Percentiles rank a stretch among this genome's conserved stretches.
phyloP scores from a whole-genome alignment of 1,139 yeast genomes.

The Magnusiomyces ingens region DNA sequence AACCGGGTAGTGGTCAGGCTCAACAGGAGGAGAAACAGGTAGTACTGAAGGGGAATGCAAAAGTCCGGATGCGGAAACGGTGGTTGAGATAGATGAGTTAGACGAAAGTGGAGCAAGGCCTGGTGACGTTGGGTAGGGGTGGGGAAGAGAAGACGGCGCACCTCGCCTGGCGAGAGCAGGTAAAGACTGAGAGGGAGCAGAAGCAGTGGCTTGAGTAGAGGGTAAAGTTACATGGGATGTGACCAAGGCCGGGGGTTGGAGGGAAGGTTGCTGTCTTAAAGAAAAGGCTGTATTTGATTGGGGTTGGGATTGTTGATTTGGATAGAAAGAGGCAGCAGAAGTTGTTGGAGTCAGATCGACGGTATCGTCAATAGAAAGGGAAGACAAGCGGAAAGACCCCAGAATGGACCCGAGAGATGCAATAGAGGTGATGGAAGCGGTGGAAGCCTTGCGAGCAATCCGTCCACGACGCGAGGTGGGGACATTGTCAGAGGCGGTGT shows the following conservation, averaged over 20 bases:
- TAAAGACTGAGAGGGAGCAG: no score
- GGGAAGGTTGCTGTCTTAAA: no score
- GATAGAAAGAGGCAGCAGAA: not conserved
- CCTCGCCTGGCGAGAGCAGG: no score
- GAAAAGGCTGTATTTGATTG: no score
- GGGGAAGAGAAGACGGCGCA: no score
- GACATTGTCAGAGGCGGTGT: not conserved
- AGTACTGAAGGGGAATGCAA: not conserved
- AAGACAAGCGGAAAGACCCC: constrained; percentile 28
- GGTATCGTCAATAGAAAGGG: constrained; percentile 16
- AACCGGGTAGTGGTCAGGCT: not conserved
- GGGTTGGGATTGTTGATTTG: no score
- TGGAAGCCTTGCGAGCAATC: constrained; percentile 9
- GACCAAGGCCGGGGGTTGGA: no score
- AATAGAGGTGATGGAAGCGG: constrained; percentile 2
- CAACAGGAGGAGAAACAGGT: not conserved
- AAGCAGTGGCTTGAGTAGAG: no score
- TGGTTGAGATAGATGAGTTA: not conserved
- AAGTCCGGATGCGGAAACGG: not conserved
- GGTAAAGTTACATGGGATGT: no score
- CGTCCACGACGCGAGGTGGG: not conserved
- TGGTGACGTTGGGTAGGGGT: no score
- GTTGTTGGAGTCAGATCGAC: not conserved
- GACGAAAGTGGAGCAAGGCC: not conserved
- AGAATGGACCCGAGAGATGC: constrained; percentile 24